Conservation (phyloP, 2,329 filamentous ascomycete species). For the Phialocephala subalpina region DNA sequence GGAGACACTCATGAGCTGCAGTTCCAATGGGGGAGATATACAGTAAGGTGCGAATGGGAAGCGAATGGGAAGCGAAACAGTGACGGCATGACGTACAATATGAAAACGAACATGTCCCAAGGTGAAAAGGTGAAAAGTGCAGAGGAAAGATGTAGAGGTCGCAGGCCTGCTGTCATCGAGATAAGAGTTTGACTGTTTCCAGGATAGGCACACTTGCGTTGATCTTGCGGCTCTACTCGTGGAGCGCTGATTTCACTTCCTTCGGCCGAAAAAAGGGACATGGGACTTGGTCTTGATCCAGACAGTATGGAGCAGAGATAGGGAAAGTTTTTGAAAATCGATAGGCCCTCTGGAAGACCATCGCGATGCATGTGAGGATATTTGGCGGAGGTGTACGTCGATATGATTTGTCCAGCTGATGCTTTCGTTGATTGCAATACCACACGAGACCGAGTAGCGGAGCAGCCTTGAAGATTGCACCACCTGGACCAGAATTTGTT, state of each 20-base stretch:
- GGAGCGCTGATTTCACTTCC: background rate
- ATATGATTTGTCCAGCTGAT: conserved; percentile 1
- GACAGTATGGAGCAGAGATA: background rate
- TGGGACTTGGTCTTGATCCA: background rate
- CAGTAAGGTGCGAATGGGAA: background rate
- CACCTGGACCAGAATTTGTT: too few species aligned
- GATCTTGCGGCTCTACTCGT: background rate
- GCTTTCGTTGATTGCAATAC: background rate
- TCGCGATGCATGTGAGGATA: background rate
- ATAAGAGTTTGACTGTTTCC: too few species aligned
- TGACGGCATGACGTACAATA: too few species aligned
- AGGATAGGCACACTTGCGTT: too few species aligned
- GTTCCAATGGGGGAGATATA: background rate
- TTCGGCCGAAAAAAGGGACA: background rate
- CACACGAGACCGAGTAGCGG: background rate
- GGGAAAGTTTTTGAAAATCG: background rate
- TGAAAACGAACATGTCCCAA: too few species aligned
- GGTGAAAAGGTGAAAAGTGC: too few species aligned
- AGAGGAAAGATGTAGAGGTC: too few species aligned
- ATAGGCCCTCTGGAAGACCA: background rate
- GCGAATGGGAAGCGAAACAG: background rate
- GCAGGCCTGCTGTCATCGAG: too few species aligned
- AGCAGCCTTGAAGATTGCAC: background rate
- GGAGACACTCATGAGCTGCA: conserved; percentile 15
- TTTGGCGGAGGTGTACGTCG: background rate